These are phyloP conservation scores for Podaxis sp. DNA, from an alignment of 768 basidiomycete genomes.

Conservation along the genomic window DNA sequence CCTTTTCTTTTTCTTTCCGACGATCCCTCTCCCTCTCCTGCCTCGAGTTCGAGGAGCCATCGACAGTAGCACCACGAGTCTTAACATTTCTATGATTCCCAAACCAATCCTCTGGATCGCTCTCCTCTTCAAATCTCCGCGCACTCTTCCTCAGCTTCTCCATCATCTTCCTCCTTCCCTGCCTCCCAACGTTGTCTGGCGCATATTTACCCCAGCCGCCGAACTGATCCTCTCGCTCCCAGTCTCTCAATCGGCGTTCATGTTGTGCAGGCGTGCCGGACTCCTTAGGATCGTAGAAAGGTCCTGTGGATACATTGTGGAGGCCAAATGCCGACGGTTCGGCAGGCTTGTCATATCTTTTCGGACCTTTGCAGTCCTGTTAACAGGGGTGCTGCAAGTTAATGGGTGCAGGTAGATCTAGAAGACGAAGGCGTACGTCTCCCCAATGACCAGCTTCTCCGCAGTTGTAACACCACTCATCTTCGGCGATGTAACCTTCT, in stretches of 20 bases:
- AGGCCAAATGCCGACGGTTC: slow-evolving; percentile 68
- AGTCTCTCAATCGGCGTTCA: slow-evolving; percentile 32
- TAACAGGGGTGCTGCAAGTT: background rate
- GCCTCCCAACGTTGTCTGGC: slow-evolving; percentile 61
- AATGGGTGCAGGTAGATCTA: background rate
- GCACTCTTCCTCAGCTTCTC: slow-evolving; percentile 51
- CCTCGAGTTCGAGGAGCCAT: slow-evolving; percentile 20
- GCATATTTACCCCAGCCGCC: slow-evolving; percentile 39
- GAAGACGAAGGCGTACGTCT: slow-evolving; percentile 50
- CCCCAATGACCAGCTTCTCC: slow-evolving; percentile 71
- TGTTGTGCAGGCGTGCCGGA: slow-evolving; percentile 22
- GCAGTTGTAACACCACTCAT: slow-evolving; percentile 83
- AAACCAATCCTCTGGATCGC: slow-evolving; percentile 70
- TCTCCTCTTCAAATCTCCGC: slow-evolving; percentile 34
- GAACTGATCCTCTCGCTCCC: slow-evolving; percentile 31
- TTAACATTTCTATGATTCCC: slow-evolving; percentile 28
- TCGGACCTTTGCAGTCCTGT: slow-evolving; percentile 57
- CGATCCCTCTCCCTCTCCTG: slow-evolving; percentile 1
- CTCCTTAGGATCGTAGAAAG: slow-evolving; percentile 49
- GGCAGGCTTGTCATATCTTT: slow-evolving; percentile 35
- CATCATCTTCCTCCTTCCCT: slow-evolving; percentile 56
- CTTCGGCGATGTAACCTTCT: slow-evolving; percentile 70
- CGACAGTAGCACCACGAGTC: slow-evolving; percentile 6
- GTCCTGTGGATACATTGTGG: slow-evolving; percentile 57
- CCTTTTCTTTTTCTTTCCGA: slow-evolving; percentile 14